phyloP scores from a whole-genome alignment of 169 alveolate genomes.

The Plasmodium reichenowi region DNA sequence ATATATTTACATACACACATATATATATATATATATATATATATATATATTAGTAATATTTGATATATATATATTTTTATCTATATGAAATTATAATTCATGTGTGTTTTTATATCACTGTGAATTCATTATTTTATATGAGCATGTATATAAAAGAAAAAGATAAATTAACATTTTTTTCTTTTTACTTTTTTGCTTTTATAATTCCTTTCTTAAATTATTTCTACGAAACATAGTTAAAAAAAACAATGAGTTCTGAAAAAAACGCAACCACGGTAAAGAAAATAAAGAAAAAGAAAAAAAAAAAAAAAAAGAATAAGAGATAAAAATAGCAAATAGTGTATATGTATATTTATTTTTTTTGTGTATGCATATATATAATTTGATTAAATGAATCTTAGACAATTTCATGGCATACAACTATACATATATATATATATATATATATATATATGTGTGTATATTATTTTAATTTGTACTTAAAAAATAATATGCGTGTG shows the following conservation, averaged over 20 bases:
- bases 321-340: too few species aligned
- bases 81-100: background rate
- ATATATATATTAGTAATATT: too few species aligned
- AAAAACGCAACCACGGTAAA: constrained; percentile 74
- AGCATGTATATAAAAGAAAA: constrained; percentile 17
- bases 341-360: background rate
- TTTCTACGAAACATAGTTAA: constrained; percentile 8
- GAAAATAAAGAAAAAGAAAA: background rate
- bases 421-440: too few species aligned
- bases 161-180: constrained; percentile 1
- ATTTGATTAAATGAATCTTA: background rate
- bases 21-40: too few species aligned
- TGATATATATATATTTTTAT: background rate
- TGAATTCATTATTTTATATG: background rate
- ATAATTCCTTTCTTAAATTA: background rate
- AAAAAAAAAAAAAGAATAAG: constrained; percentile 1
- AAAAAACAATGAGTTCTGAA: constrained; percentile 68
- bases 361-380: background rate
- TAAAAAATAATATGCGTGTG: too few species aligned
- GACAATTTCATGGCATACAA: too few species aligned
- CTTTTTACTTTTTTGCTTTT: constrained; percentile 6
- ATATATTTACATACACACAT: too few species aligned
- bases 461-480: too few species aligned
- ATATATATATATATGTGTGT: too few species aligned
- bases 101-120: background rate